Conservation (phyloP, 768 basidiomycete genomes). For the Botryobasidium botryosum region DNA sequence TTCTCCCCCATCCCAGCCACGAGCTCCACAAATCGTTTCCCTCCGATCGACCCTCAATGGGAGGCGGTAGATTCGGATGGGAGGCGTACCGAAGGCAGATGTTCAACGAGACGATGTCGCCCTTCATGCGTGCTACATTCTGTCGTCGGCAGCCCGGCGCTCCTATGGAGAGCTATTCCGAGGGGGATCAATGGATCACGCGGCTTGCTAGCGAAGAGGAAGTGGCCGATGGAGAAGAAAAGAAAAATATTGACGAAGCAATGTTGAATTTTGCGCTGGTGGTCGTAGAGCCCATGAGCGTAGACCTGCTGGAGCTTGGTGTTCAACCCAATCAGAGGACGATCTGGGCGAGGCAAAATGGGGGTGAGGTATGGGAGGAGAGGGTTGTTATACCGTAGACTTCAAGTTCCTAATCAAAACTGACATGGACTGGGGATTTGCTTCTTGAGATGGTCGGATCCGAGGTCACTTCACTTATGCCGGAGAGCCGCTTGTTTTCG, state of each 20-base stretch:
- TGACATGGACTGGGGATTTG: too few relatives aligned
- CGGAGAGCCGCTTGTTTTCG: too few relatives aligned
- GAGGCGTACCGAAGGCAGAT: conserved; percentile 39
- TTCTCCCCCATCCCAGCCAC: conserved; percentile 36
- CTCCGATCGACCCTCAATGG: conserved; percentile 12
- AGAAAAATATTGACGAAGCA: conserved; percentile 36
- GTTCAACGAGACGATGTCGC: conserved; percentile 39
- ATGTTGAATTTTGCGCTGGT: conserved; percentile 53
- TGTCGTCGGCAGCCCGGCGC: conserved; percentile 49
- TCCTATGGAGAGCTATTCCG: conserved; percentile 33
- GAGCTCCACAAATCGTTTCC: conserved; percentile 22
- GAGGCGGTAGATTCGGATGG: conserved; percentile 34
- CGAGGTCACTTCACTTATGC: too few relatives aligned
- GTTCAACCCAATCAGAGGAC: conserved; percentile 42
- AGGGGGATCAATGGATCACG: conserved; percentile 43
- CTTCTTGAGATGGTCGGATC: too few relatives aligned
- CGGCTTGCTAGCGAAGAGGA: conserved; percentile 32
- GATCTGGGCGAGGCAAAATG: conserved; percentile 32
- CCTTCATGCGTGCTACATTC: conserved; percentile 53
- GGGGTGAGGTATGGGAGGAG: conserved; percentile 35
- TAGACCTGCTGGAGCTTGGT: conserved; percentile 52
- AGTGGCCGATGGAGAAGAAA: conserved; percentile 24
- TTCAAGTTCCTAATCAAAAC: too few relatives aligned
- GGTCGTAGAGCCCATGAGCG: conserved; percentile 47
- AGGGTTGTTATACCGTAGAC: conserved; percentile 45